Percentiles rank a stretch among this genome's conserved stretches.
These are phyloP conservation scores for Coelastrella sp. DNA, from an alignment of 139 green algal species.

Conservation along the genomic window DNA sequence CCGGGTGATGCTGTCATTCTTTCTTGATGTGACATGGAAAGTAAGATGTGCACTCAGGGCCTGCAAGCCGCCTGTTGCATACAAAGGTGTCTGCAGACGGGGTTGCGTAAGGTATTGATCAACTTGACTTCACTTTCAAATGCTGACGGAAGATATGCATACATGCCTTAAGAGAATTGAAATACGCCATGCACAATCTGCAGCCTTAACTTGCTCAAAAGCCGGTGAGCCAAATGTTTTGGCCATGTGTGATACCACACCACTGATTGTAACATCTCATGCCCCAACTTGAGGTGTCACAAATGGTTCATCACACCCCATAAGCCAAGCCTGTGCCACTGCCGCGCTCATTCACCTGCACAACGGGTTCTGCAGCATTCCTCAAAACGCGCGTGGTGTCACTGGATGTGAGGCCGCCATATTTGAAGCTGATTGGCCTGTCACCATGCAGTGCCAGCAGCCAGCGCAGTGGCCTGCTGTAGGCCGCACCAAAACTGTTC, in stretches of 20 bases:
- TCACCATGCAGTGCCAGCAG: conserved; percentile 94
- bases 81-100: too few species aligned
- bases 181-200: too few species aligned
- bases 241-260: too few species aligned
- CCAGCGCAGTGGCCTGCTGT: conserved; percentile 94
- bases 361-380: conserved; percentile 55
- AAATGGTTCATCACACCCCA: not conserved
- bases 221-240: too few species aligned
- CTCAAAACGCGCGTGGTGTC: conserved; percentile 77
- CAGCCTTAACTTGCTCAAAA: too few species aligned
- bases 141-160: too few species aligned
- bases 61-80: not conserved
- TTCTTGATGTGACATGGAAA: not conserved
- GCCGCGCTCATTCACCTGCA: conserved; percentile 29
- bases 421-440: conserved; percentile 67
- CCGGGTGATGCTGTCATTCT: too few species aligned
- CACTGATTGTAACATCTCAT: too few species aligned
- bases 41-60: not conserved
- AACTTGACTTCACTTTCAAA: too few species aligned
- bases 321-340: not conserved
- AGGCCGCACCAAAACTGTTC: conserved; percentile 71
- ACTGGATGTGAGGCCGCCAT: conserved; percentile 57
- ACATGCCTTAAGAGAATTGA: too few species aligned
- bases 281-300: too few species aligned
- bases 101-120: too few species aligned